A percentile compares a stretch with the other conserved stretches of the same genome.
phyloP scores from a whole-genome alignment of 148 eudicot genomes.

The Heliosperma pusillum region DNA sequence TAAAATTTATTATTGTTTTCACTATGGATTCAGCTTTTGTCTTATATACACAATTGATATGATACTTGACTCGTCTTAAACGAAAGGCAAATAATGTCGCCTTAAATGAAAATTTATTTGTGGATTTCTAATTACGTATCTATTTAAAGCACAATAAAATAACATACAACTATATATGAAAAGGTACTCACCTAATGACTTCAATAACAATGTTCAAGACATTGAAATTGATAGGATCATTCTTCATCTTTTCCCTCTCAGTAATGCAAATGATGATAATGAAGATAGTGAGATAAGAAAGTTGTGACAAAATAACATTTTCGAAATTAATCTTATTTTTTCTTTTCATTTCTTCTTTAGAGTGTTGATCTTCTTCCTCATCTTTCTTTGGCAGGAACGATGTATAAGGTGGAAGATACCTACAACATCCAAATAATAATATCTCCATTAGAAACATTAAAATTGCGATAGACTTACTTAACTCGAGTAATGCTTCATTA shows the following conservation, averaged over 20 bases:
- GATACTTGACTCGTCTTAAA: too few relatives aligned
- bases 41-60: too few relatives aligned
- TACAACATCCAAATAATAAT: neutral
- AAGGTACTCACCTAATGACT: conserved; percentile 49
- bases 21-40: too few relatives aligned
- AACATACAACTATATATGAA: neutral
- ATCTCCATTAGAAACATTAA: neutral
- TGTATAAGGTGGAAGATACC: conserved; percentile 49
- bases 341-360: neutral
- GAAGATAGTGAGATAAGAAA: conserved; percentile 45
- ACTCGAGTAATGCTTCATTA: too few relatives aligned
- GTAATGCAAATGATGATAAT: conserved; percentile 56
- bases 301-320: conserved; percentile 38
- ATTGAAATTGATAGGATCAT: conserved; percentile 76
- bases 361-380: conserved; percentile 12
- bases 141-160: too few relatives aligned
- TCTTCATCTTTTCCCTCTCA: conserved; percentile 47
- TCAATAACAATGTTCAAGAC: conserved; percentile 60
- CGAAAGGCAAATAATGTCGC: too few relatives aligned
- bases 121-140: too few relatives aligned
- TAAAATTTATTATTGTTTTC: too few relatives aligned
- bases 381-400: conserved; percentile 29
- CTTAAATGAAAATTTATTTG: too few relatives aligned
- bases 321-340: conserved; percentile 20
- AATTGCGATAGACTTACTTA: too few relatives aligned